These are phyloP conservation scores for Colletotrichum lupini DNA, from an alignment of 2,329 filamentous ascomycete species.

Conservation along the genomic window DNA sequence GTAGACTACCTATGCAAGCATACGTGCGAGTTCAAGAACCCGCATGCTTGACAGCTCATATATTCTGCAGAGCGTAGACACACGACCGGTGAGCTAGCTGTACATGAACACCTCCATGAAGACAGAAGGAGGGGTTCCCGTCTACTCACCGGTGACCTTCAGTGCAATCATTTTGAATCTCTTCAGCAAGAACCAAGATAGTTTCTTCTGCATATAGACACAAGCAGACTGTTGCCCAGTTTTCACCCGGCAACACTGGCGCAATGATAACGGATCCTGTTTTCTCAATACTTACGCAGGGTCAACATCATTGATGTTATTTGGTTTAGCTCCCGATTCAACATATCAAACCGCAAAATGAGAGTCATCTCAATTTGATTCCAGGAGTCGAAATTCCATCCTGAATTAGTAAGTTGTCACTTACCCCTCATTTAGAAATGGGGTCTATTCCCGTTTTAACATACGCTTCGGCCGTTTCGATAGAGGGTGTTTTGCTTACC, in stretches of 20 bases:
- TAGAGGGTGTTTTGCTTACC: background rate
- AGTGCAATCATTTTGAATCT: background rate
- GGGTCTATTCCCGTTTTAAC: background rate
- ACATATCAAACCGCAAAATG: slow-evolving; percentile 1
- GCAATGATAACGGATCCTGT: background rate
- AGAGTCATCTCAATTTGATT: background rate
- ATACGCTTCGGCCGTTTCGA: background rate
- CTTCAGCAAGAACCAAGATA: background rate
- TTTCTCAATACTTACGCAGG: background rate
- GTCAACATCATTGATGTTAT: too few species aligned
- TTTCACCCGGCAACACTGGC: background rate
- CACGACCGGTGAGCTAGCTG: background rate
- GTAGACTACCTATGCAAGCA: background rate
- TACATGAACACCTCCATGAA: background rate
- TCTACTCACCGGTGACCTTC: background rate
- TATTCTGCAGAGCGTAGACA: background rate
- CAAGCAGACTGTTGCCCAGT: background rate
- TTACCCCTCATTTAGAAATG: background rate
- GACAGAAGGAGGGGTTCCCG: background rate
- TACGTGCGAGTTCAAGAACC: background rate
- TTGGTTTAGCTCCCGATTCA: background rate
- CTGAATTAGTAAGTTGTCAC: background rate
- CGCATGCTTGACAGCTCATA: background rate
- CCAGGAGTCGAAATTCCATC: background rate
- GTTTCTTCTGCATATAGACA: background rate